Percentiles rank a stretch among this genome's conserved stretches.
Evolutionary conservation across 2,329 filamentous ascomycete species (phyloP).

Genomic region (Neobulgaria alba): DNA sequence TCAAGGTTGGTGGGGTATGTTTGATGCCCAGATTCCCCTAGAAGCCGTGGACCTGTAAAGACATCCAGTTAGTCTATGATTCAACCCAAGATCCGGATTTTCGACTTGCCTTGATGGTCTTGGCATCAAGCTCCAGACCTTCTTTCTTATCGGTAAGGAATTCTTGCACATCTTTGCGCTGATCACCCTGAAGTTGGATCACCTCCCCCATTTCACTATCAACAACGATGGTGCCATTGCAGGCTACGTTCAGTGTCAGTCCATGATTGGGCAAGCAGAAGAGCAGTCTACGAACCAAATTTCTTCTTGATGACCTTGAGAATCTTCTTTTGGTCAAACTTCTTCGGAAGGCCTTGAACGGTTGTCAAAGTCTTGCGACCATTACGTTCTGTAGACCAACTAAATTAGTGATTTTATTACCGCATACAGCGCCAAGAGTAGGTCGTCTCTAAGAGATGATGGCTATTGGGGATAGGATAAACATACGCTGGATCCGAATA

Average conservation of each 20-base stretch:
- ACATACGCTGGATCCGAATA: slow-evolving; percentile 98
- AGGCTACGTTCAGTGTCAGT: slow-evolving; percentile 47
- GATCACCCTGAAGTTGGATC: slow-evolving; percentile 98
- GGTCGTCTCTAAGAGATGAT: too few species aligned
- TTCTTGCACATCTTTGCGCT: slow-evolving; percentile 97
- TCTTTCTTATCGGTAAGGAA: slow-evolving; percentile 96
- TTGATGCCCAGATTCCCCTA: slow-evolving; percentile 35
- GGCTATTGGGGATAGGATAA: too few species aligned
- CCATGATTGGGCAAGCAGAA: not conserved
- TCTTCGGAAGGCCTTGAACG: slow-evolving; percentile 96
- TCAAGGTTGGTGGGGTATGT: slow-evolving; percentile 27
- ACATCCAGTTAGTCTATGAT: slow-evolving; percentile 2
- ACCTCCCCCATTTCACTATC: slow-evolving; percentile 98
- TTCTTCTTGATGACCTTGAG: slow-evolving; percentile 99
- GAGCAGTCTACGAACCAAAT: slow-evolving; percentile 56
- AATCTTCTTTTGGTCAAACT: slow-evolving; percentile 99
- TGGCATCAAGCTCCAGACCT: slow-evolving; percentile 85
- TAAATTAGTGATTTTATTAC: slow-evolving; percentile 34
- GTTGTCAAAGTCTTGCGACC: slow-evolving; percentile 99
- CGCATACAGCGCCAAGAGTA: slow-evolving; percentile 9
- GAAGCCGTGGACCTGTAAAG: slow-evolving; percentile 51
- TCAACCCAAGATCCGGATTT: not conserved
- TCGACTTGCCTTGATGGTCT: slow-evolving; percentile 80
- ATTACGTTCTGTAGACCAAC: slow-evolving; percentile 75
- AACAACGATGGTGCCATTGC: slow-evolving; percentile 99